Evolutionary conservation across 2,329 filamentous ascomycete genomes (phyloP).

Genomic region (Pseudopithomyces chartarum): DNA sequence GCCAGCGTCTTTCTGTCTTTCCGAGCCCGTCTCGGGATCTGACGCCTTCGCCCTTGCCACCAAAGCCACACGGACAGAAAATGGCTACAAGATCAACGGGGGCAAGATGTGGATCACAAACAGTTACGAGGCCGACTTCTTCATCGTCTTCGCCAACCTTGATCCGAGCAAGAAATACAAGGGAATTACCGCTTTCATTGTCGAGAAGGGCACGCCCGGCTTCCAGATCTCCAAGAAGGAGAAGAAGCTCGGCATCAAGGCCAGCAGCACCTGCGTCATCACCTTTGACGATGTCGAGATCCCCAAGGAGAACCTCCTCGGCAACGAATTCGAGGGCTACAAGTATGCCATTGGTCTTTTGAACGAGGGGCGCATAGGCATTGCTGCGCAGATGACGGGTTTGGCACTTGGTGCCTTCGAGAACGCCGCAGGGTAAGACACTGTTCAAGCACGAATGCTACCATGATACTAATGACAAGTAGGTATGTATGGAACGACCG

Average conservation of each 20-base stretch:
- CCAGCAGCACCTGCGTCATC: slow-evolving; percentile 94
- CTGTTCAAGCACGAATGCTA: background rate
- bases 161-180: slow-evolving; percentile 92
- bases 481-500: slow-evolving; percentile 98
- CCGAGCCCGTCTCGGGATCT: slow-evolving; percentile 88
- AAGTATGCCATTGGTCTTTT: slow-evolving; percentile 94
- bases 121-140: slow-evolving; percentile 89
- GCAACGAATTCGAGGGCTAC: slow-evolving; percentile 89
- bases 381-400: slow-evolving; percentile 98
- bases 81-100: slow-evolving; percentile 85
- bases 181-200: slow-evolving; percentile 93
- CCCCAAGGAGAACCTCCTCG: slow-evolving; percentile 84
- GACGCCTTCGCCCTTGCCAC: slow-evolving; percentile 96
- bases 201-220: slow-evolving; percentile 86
- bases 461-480: slow-evolving; percentile 15
- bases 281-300: slow-evolving; percentile 97
- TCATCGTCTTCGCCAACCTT: slow-evolving; percentile 97
- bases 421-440: slow-evolving; percentile 76
- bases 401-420: slow-evolving; percentile 93
- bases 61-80: slow-evolving; percentile 80
- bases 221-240: slow-evolving; percentile 99
- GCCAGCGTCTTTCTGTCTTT: slow-evolving; percentile 81
- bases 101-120: slow-evolving; percentile 99
- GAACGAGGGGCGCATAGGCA: slow-evolving; percentile 97
- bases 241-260: slow-evolving; percentile 97